Evolutionary conservation across 352 stramenopile species (phyloP).

Genomic region (Phytophthora rubi): DNA sequence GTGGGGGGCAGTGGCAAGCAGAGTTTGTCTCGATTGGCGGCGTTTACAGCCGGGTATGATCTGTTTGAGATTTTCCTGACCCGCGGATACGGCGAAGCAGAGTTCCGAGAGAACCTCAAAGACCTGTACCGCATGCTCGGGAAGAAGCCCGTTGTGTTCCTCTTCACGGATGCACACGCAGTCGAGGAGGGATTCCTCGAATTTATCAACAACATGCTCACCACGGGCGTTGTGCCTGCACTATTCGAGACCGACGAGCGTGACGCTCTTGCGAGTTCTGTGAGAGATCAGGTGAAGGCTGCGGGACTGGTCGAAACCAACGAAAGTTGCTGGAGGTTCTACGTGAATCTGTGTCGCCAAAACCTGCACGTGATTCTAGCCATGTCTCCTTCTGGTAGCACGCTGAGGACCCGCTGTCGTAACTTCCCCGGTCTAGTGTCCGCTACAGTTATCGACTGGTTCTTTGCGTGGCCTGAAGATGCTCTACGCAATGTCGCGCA

Average conservation of each 20-base stretch:
- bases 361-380: constrained; percentile 95
- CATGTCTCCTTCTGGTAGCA: constrained; percentile 95
- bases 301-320: constrained; percentile 90
- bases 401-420: constrained; percentile 92
- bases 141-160: constrained; percentile 91
- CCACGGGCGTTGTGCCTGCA: constrained; percentile 93
- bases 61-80: constrained; percentile 96
- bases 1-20: constrained; percentile 96
- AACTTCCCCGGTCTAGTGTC: constrained; percentile 96
- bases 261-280: constrained; percentile 79
- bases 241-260: constrained; percentile 94
- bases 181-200: constrained; percentile 97
- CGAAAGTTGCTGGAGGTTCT: constrained; percentile 96
- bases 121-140: constrained; percentile 92
- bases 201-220: constrained; percentile 98
- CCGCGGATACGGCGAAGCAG: constrained; percentile 92
- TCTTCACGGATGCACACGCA: constrained; percentile 96
- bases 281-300: constrained; percentile 91
- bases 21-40: constrained; percentile 90
- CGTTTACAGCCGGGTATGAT: constrained; percentile 94
- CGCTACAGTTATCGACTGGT: constrained; percentile 96
- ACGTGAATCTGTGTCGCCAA: constrained; percentile 92
- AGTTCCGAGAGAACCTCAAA: constrained; percentile 96
- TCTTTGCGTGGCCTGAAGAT: constrained; percentile 95
- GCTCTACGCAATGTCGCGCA: constrained; percentile 93